Evolutionary conservation across 768 basidiomycete genomes (phyloP).

Genomic region (Tulasnella sp.): DNA sequence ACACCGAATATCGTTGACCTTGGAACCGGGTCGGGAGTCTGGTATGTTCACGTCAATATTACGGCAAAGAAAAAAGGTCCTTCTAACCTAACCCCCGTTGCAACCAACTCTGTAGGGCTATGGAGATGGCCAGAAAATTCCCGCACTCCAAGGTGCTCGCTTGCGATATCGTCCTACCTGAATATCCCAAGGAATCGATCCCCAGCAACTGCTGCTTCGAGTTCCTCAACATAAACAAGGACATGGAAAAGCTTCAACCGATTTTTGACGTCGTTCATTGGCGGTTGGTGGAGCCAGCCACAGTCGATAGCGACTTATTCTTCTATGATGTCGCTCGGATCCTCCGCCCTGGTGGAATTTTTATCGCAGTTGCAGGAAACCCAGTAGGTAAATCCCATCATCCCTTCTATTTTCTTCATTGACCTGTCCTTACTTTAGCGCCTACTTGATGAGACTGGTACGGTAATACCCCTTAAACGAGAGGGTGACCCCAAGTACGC

Average conservation of each 20-base stretch:
- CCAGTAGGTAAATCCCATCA: background rate
- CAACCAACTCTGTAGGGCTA: background rate
- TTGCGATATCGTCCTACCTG: background rate
- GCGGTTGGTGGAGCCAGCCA: background rate
- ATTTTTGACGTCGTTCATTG: background rate
- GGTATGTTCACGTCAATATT: background rate
- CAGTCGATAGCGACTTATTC: background rate
- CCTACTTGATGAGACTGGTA: background rate
- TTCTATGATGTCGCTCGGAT: background rate
- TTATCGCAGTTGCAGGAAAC: background rate
- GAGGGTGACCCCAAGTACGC: background rate
- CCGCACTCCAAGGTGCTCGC: background rate
- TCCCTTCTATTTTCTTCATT: background rate
- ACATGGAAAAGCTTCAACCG: background rate
- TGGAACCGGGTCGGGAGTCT: background rate
- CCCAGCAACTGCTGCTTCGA: background rate
- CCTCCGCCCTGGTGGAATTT: background rate
- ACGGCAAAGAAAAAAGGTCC: background rate
- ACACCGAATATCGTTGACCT: background rate
- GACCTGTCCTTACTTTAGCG: background rate
- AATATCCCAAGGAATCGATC: background rate
- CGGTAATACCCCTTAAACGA: background rate
- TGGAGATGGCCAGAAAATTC: background rate
- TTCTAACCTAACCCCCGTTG: too few species aligned
- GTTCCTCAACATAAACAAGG: background rate